phyloP scores from a whole-genome alignment of 805 yeast genomes.

The Nakazawaea wickerhamii region DNA sequence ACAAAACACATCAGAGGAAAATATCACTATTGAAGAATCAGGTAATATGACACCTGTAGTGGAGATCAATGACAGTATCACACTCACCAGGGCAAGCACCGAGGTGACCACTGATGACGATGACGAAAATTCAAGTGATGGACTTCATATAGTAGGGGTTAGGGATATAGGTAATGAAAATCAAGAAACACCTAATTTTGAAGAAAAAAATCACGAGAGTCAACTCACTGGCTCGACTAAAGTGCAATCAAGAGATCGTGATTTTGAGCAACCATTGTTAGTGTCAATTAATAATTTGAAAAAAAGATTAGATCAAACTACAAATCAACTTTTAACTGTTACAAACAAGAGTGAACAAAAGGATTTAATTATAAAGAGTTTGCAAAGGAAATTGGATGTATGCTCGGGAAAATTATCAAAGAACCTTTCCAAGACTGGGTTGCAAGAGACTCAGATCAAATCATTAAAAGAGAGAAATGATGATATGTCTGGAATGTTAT shows the following conservation, averaged over 20 bases:
- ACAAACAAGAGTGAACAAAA: constrained; percentile 13
- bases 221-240: background rate
- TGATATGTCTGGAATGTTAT: constrained; percentile 39
- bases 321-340: background rate
- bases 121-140: constrained; percentile 1
- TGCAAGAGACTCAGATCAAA: constrained; percentile 20
- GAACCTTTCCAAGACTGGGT: background rate
- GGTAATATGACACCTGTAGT: background rate
- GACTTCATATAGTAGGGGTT: constrained; percentile 7
- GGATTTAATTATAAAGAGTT: constrained; percentile 7
- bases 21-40: background rate
- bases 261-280: constrained; percentile 8
- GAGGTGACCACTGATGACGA: constrained; percentile 1
- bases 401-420: background rate
- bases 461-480: constrained; percentile 31
- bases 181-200: too few species aligned
- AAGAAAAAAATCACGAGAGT: background rate
- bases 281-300: constrained; percentile 5
- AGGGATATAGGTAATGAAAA: constrained; percentile 3
- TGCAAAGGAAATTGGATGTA: background rate
- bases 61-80: background rate
- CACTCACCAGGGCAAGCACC: background rate
- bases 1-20: background rate
- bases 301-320: constrained; percentile 5
- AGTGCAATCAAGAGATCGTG: constrained; percentile 1